Conservation (phyloP, 345 rosid genomes). For the Linum usitatissimum region DNA sequence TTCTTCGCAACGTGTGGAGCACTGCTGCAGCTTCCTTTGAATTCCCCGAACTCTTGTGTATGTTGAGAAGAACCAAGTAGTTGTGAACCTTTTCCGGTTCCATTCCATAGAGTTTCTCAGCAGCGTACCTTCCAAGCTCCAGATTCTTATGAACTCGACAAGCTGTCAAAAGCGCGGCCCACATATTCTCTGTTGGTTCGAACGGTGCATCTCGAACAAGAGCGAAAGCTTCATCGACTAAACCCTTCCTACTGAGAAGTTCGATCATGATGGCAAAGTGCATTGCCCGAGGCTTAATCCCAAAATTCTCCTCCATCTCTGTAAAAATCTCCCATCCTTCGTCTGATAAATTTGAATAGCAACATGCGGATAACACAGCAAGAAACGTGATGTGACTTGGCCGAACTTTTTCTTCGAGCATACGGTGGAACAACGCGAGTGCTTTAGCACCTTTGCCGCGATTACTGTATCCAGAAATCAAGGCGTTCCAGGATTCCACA, state of each 20-base stretch:
- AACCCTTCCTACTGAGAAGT: slow-evolving; percentile 65
- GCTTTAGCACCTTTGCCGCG: slow-evolving; percentile 70
- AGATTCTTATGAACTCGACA: slow-evolving; percentile 59
- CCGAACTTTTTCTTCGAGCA: slow-evolving; percentile 38
- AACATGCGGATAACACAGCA: slow-evolving; percentile 66
- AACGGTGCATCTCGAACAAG: slow-evolving; percentile 52
- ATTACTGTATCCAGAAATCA: slow-evolving; percentile 73
- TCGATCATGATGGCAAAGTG: slow-evolving; percentile 75
- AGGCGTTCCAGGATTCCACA: slow-evolving; percentile 73
- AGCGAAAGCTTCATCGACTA: slow-evolving; percentile 73
- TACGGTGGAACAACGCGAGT: slow-evolving; percentile 52
- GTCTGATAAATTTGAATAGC: slow-evolving; percentile 56
- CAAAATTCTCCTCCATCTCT: slow-evolving; percentile 53
- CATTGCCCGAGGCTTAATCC: slow-evolving; percentile 77
- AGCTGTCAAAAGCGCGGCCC: slow-evolving; percentile 86
- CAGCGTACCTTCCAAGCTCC: slow-evolving; percentile 72
- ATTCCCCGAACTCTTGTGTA: slow-evolving; percentile 60
- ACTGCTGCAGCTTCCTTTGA: slow-evolving; percentile 59
- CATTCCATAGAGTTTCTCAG: slow-evolving; percentile 72
- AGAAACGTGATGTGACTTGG: slow-evolving; percentile 81
- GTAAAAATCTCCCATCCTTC: slow-evolving; percentile 67
- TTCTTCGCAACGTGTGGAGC: slow-evolving; percentile 49
- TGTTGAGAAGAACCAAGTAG: slow-evolving; percentile 63
- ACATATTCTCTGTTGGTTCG: slow-evolving; percentile 67
- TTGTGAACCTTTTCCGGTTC: slow-evolving; percentile 73